phyloP scores from a whole-genome alignment of 441 rosid genomes.

The Erysimum pusillum region DNA sequence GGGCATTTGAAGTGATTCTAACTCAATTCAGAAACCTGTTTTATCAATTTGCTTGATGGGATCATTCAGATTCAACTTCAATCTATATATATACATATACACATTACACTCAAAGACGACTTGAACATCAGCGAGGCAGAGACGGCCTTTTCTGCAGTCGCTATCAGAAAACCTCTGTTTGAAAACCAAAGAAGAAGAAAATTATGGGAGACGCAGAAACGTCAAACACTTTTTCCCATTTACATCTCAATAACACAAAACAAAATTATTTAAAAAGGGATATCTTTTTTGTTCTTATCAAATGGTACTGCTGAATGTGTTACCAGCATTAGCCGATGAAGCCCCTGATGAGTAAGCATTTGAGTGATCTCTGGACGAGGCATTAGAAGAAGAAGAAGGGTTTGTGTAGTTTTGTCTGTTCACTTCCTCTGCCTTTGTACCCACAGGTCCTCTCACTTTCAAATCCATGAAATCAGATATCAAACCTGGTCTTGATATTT shows the following conservation, averaged over 20 bases:
- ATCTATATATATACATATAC: slow-evolving; percentile 11
- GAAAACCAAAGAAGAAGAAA: slow-evolving; percentile 8
- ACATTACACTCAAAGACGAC: slow-evolving; percentile 33
- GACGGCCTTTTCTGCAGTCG: slow-evolving; percentile 25
- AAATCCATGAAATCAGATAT: slow-evolving; percentile 94
- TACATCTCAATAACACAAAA: slow-evolving; percentile 33
- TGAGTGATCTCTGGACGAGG: slow-evolving; percentile 59
- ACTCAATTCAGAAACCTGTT: neutral
- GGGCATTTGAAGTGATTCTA: neutral
- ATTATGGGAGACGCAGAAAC: slow-evolving; percentile 13
- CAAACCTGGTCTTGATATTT: slow-evolving; percentile 79
- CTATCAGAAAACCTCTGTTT: slow-evolving; percentile 18
- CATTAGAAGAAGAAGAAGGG: slow-evolving; percentile 48
- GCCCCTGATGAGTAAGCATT: slow-evolving; percentile 46
- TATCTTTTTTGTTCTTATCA: neutral
- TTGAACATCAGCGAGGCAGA: slow-evolving; percentile 10
- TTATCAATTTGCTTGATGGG: neutral
- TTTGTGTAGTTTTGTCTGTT: slow-evolving; percentile 40
- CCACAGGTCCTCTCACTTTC: slow-evolving; percentile 64
- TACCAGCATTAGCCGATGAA: slow-evolving; percentile 44
- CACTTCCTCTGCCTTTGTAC: slow-evolving; percentile 37
- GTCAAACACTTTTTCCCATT: slow-evolving; percentile 27
- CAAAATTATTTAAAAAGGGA: neutral
- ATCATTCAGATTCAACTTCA: slow-evolving; percentile 21
- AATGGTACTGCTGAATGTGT: slow-evolving; percentile 44